Base-by-base conservation (phyloP, 2,329 filamentous ascomycete species). In the Scytalidium sp. region DNA sequence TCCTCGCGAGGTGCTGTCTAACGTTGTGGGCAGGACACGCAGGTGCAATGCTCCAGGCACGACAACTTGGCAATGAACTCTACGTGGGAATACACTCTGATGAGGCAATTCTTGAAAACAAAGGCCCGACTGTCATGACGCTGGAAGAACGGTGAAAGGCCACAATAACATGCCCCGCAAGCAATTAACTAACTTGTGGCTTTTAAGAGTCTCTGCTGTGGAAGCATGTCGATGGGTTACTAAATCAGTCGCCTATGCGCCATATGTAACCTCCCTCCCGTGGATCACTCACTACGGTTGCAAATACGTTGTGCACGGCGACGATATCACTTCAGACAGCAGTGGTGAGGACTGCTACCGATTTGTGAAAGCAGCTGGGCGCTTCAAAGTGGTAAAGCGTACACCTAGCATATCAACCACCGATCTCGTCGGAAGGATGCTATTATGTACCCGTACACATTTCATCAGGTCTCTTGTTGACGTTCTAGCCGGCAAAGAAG, bases 261-360 rank as follows among this genome's bases (percentile, higher is more conserved):
- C 94, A 23, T 99, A 99, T 72, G 94, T 99, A 49, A 99, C 94
- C 19, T 87, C 87, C 53, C 81, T 97, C 43, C 85, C 88, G 44
- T 99, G 92, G 90, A 96, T 99, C 64, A 87, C 87, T 50, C 91
- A 96, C 70, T 97, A 94, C 67, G 92, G 94, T 55, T 97, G 94
- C 77, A 83, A 87, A 64, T 97, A 93, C 68, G 94, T 97, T 40
- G 93, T 96, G 2, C 93, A 97, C 70, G 93, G 93, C 53, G 94
- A 97, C 69, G 93, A 97, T 70, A 96, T 97, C 65, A 97, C 94
- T 2, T 96, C 91, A 0, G 94, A 99, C 70, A 89, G 88, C 66
- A 84, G 85, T 58, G 94, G 94, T 40, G 87, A 96, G 67, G 94
- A 99, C 73, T 97, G 93, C 74, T 99, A 99, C 73, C 88, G 94